phyloP scores from a whole-genome alignment of 352 stramenopile genomes.

The Pythium guiyangense region DNA sequence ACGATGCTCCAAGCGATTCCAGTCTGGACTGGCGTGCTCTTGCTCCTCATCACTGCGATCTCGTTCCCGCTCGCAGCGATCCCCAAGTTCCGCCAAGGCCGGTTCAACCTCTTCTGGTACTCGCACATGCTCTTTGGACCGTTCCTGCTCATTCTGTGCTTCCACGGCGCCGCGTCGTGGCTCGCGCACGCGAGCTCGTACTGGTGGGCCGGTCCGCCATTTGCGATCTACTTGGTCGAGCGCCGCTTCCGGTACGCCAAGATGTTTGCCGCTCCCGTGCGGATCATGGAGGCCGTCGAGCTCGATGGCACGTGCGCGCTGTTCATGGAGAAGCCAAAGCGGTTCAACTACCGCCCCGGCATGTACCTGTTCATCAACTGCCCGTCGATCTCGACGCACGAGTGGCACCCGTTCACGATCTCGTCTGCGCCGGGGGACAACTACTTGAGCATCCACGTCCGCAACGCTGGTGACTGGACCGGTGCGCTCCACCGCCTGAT shows the following conservation, averaged over 20 bases:
- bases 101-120: slow-evolving; percentile 82
- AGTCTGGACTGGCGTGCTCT: slow-evolving; percentile 62
- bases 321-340: slow-evolving; percentile 73
- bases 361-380: slow-evolving; percentile 91
- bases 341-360: slow-evolving; percentile 64
- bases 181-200: slow-evolving; percentile 51
- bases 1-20: slow-evolving; percentile 64
- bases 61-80: slow-evolving; percentile 69
- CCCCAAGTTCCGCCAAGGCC: slow-evolving; percentile 66
- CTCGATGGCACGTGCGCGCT: slow-evolving; percentile 63
- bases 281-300: slow-evolving; percentile 63
- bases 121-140: slow-evolving; percentile 76
- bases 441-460: slow-evolving; percentile 82
- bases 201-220: slow-evolving; percentile 59
- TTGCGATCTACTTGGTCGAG: slow-evolving; percentile 68
- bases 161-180: slow-evolving; percentile 69
- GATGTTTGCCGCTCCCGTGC: slow-evolving; percentile 54
- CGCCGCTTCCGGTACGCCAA: slow-evolving; percentile 69
- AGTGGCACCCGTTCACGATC: slow-evolving; percentile 93
- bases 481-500: slow-evolving; percentile 53
- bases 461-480: slow-evolving; percentile 72
- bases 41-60: slow-evolving; percentile 61
- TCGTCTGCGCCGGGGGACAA: slow-evolving; percentile 82
- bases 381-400: slow-evolving; percentile 64
- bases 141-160: slow-evolving; percentile 59